Percentiles rank a stretch among this genome's conserved stretches.
Evolutionary conservation across 805 yeast species (phyloP).

Genomic region (Metschnikowia drakensbergensis): DNA sequence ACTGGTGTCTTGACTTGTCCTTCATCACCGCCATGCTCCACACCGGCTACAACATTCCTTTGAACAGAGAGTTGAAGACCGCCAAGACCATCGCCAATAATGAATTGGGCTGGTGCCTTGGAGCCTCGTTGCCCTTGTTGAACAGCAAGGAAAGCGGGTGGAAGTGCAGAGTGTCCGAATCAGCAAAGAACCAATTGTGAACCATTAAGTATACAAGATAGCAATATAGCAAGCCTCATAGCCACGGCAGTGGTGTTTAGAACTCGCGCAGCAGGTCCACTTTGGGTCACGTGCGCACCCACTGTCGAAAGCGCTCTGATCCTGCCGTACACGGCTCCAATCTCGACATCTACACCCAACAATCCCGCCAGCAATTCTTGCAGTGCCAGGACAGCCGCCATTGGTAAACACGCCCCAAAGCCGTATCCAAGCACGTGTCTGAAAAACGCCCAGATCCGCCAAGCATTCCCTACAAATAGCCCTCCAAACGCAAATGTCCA

Average conservation of each 20-base stretch:
- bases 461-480: no score
- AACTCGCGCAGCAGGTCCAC: no score
- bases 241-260: no score
- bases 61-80: conserved; percentile 82
- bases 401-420: no score
- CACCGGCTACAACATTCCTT: conserved; percentile 95
- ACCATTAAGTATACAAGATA: no score
- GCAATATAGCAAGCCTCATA: no score
- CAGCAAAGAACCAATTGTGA: neutral
- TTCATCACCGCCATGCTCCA: conserved; percentile 88
- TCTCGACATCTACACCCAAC: no score
- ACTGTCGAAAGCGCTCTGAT: neutral
- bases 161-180: conserved; percentile 54
- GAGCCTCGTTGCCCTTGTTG: conserved; percentile 90
- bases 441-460: no score
- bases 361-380: neutral
- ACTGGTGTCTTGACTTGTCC: conserved; percentile 90
- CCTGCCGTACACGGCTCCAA: no score
- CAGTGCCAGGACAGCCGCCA: no score
- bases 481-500: neutral
- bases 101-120: conserved; percentile 98
- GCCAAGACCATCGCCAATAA: conserved; percentile 85
- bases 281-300: neutral
- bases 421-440: no score
- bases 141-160: conserved; percentile 60